Evolutionary conservation across 768 basidiomycete genomes (phyloP).

Genomic region (Cyclocybe aegerita): DNA sequence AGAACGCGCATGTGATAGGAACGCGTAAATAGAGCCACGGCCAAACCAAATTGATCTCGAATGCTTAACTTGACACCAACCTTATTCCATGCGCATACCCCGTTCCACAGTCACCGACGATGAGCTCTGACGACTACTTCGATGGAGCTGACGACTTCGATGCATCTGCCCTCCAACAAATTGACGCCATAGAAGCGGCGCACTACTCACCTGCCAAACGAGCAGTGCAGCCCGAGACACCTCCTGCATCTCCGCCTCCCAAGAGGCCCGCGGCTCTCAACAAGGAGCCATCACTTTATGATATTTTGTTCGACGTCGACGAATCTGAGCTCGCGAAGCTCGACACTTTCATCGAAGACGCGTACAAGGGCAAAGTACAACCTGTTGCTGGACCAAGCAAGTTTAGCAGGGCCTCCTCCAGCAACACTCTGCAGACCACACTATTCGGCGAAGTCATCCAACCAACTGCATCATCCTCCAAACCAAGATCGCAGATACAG

Average conservation of each 20-base stretch:
- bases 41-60: neutral
- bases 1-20: conserved; percentile 23
- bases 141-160: conserved; percentile 61
- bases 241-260: conserved; percentile 17
- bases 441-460: conserved; percentile 61
- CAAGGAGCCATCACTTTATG: conserved; percentile 47
- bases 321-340: conserved; percentile 52
- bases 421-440: conserved; percentile 57
- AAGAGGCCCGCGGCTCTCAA: conserved; percentile 15
- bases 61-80: neutral
- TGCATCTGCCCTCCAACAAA: conserved; percentile 54
- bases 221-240: conserved; percentile 11
- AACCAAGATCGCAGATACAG: conserved; percentile 34
- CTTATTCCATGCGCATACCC: neutral
- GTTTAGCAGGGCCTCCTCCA: conserved; percentile 27
- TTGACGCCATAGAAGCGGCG: conserved; percentile 73
- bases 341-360: conserved; percentile 50
- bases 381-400: conserved; percentile 44
- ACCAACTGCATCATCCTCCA: conserved; percentile 30
- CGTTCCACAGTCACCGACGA: conserved; percentile 21
- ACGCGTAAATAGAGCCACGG: conserved; percentile 18
- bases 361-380: conserved; percentile 38
- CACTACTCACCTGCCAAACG: conserved; percentile 30
- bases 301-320: conserved; percentile 57
- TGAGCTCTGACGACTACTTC: conserved; percentile 82